Conservation (phyloP, 2,329 filamentous ascomycete genomes). For the Sordariomycetes sp. region DNA sequence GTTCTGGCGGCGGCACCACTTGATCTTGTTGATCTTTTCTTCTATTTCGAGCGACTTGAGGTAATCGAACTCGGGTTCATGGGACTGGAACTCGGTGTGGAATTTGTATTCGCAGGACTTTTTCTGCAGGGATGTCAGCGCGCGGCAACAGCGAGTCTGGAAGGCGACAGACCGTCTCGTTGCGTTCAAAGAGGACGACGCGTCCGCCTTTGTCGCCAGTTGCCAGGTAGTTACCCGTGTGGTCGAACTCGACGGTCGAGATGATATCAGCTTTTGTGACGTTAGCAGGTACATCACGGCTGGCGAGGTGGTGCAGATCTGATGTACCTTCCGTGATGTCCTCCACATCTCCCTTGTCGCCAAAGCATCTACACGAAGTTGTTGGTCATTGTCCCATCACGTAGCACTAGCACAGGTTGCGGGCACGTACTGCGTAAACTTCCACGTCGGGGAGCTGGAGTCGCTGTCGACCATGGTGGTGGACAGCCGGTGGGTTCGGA, state of each 20-base stretch:
- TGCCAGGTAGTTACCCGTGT: constrained; percentile 81
- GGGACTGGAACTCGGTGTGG: constrained; percentile 98
- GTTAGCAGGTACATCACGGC: too few relatives aligned
- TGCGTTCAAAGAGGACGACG: constrained; percentile 82
- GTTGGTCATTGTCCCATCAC: constrained; percentile 4
- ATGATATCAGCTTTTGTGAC: constrained; percentile 75
- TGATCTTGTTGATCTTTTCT: constrained; percentile 99
- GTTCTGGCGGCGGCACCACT: constrained; percentile 98
- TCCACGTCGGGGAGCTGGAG: constrained; percentile 92
- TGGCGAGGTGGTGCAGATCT: background rate
- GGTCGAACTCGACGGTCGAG: constrained; percentile 84
- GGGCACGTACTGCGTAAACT: constrained; percentile 89
- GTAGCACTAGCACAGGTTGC: constrained; percentile 1
- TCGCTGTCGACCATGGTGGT: constrained; percentile 93
- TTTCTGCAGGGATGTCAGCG: constrained; percentile 52
- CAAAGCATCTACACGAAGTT: constrained; percentile 69
- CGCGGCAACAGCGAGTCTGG: constrained; percentile 12
- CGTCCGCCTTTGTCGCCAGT: constrained; percentile 85
- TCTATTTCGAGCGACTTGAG: constrained; percentile 98
- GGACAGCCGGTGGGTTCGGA: constrained; percentile 16
- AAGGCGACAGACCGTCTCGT: constrained; percentile 69
- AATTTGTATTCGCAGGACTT: constrained; percentile 99
- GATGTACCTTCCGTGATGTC: constrained; percentile 91
- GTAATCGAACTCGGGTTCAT: constrained; percentile 99
- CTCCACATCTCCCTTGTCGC: constrained; percentile 98